Evolutionary conservation across 73 alveolate genomes (phyloP).

Genomic region (Effrenium voratum): DNA sequence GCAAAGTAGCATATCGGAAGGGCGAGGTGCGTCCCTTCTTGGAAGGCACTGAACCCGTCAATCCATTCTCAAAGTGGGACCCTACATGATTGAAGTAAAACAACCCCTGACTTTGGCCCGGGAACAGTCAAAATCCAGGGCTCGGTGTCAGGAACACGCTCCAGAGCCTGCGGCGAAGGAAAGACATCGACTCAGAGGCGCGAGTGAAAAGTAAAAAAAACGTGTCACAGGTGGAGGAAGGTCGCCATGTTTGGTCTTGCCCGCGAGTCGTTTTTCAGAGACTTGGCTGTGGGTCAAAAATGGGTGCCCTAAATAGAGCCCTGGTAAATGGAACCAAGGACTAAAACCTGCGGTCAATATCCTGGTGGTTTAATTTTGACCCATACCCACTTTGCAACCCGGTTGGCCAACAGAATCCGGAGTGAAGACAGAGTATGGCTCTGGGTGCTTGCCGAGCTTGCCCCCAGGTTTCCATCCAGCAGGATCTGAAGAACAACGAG

Average conservation of each 20-base stretch:
- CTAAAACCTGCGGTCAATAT: no score
- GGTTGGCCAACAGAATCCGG: no score
- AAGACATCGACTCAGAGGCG: conserved; percentile 86
- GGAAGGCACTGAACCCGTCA: background rate
- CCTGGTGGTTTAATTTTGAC: no score
- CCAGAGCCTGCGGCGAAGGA: conserved; percentile 87
- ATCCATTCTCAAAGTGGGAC: background rate
- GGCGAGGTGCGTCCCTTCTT: no score
- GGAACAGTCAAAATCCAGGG: background rate
- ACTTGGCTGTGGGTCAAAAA: no score
- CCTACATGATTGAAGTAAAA: background rate
- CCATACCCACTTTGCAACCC: no score
- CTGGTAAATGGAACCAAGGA: no score
- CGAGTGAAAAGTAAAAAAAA: background rate
- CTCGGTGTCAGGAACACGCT: conserved; percentile 25
- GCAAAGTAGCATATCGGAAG: no score
- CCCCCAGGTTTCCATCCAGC: conserved; percentile 97
- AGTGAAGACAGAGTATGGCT: no score
- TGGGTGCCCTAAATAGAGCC: no score
- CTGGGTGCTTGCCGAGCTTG: conserved; percentile 95
- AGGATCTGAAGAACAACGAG: conserved; percentile 98
- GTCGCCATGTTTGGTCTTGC: background rate
- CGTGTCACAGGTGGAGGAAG: background rate
- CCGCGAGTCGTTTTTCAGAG: no score
- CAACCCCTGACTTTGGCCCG: background rate